A percentile compares a stretch with the other conserved stretches of the same genome.
Conservation (phyloP, 495 filamentous ascomycete genomes). For the Neohortaea acidophila region DNA sequence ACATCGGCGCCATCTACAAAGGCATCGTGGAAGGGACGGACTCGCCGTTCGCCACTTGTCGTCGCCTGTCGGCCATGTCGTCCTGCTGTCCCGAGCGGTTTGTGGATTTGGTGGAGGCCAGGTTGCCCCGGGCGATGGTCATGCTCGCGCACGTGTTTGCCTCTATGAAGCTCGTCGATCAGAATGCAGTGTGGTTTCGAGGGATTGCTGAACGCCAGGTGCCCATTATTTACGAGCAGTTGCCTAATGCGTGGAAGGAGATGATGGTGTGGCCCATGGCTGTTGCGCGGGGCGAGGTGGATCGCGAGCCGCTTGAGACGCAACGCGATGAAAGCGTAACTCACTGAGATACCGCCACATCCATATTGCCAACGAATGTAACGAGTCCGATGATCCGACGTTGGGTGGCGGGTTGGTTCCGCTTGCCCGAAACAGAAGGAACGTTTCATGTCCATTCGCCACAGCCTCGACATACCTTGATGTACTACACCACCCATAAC, state of each 20-base stretch:
- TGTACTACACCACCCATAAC: too few relatives aligned
- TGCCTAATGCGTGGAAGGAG: constrained; percentile 1
- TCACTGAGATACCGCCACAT: not conserved
- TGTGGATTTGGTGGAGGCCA: constrained; percentile 4
- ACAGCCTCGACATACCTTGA: too few relatives aligned
- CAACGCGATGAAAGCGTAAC: constrained; percentile 1
- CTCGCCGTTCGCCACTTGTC: not conserved
- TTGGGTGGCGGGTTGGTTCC: not conserved
- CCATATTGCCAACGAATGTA: not conserved
- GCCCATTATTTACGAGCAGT: constrained; percentile 1
- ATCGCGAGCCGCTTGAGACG: constrained; percentile 2
- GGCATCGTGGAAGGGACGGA: constrained; percentile 1
- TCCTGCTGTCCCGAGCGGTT: constrained; percentile 2
- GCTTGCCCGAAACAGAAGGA: not conserved
- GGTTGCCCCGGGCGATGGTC: constrained; percentile 6
- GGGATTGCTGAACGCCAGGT: constrained; percentile 8
- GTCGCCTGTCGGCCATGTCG: constrained; percentile 2
- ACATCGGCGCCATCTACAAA: constrained; percentile 6
- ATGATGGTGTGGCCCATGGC: constrained; percentile 6
- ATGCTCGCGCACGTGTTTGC: constrained; percentile 9
- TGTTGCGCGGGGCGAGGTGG: constrained; percentile 2
- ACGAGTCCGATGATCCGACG: not conserved
- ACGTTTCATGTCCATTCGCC: not conserved
- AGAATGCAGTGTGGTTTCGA: constrained; percentile 1
- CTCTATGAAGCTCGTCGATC: constrained; percentile 5